These are phyloP conservation scores for Alternaria longipes DNA, from an alignment of 2,329 filamentous ascomycete genomes.

Conservation along the genomic window DNA sequence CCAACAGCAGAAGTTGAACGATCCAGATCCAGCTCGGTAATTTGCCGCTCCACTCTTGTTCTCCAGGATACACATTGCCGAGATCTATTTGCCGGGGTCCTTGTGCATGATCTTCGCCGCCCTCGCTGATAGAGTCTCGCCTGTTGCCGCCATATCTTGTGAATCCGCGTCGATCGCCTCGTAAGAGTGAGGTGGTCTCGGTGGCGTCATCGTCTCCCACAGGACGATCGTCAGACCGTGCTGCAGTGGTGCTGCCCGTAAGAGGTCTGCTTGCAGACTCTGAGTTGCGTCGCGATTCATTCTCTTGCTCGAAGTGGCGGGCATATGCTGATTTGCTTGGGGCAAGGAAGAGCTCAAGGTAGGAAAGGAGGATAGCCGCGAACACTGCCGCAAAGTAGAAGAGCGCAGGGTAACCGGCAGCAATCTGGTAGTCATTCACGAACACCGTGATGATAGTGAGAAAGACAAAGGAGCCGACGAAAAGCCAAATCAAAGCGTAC, in stretches of 20 bases:
- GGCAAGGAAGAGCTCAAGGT: conserved; percentile 82
- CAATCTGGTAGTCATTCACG: conserved; percentile 77
- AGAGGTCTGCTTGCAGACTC: conserved; percentile 47
- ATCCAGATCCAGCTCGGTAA: conserved; percentile 89
- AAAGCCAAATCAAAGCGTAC: conserved; percentile 87
- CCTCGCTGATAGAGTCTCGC: conserved; percentile 51
- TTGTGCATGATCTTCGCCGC: conserved; percentile 46
- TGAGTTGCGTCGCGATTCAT: conserved; percentile 28
- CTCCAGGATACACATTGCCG: conserved; percentile 65
- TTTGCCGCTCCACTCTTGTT: conserved; percentile 85
- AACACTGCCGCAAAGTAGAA: conserved; percentile 82
- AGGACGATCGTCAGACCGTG: conserved; percentile 45
- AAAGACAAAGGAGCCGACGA: conserved; percentile 74
- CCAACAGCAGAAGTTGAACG: conserved; percentile 82
- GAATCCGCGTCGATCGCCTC: conserved; percentile 63
- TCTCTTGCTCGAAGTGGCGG: conserved; percentile 56
- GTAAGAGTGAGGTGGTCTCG: conserved; percentile 67
- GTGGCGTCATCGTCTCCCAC: conserved; percentile 55
- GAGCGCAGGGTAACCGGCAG: conserved; percentile 80
- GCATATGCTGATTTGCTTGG: conserved; percentile 74
- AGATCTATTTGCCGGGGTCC: conserved; percentile 45
- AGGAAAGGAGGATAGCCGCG: conserved; percentile 75
- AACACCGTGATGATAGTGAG: conserved; percentile 77
- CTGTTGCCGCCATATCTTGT: conserved; percentile 59
- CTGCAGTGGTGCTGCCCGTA: conserved; percentile 43